Conservation (phyloP, 1,284 basidiomycete genomes). For the Phlebopus sp. region DNA sequence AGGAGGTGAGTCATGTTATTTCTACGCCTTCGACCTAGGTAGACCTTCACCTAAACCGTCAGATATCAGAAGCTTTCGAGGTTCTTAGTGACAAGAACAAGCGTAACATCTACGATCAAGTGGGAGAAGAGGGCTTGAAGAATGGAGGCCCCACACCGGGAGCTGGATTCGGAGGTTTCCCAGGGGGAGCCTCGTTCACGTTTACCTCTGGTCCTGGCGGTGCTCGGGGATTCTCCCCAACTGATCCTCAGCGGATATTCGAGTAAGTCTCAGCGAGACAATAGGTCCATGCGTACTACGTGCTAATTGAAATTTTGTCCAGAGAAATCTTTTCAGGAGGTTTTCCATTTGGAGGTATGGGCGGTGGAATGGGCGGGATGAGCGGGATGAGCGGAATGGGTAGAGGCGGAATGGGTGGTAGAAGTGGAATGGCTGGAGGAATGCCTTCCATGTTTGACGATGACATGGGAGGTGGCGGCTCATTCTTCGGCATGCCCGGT, state of each 20-base stretch:
- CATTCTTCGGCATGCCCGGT: conserved; percentile 54
- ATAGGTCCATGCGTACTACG: neutral
- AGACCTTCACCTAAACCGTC: neutral
- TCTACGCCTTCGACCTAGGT: neutral
- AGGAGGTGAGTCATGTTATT: conserved; percentile 59
- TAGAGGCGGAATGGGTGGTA: conserved; percentile 37
- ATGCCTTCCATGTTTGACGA: conserved; percentile 44
- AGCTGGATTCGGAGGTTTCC: conserved; percentile 49
- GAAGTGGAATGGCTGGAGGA: conserved; percentile 32
- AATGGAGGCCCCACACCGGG: conserved; percentile 53
- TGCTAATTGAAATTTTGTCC: conserved; percentile 22
- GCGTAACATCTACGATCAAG: conserved; percentile 90
- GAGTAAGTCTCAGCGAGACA: conserved; percentile 53
- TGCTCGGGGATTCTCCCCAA: conserved; percentile 60
- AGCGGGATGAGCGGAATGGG: conserved; percentile 40
- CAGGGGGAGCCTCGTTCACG: conserved; percentile 53
- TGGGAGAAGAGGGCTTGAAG: conserved; percentile 96
- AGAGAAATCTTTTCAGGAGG: conserved; percentile 67
- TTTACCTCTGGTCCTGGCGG: conserved; percentile 56
- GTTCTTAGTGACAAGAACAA: conserved; percentile 94
- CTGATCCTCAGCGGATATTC: conserved; percentile 91
- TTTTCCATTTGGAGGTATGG: conserved; percentile 24
- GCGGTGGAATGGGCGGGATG: conserved; percentile 18
- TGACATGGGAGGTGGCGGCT: conserved; percentile 44
- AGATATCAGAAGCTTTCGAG: conserved; percentile 96